Base-by-base conservation (phyloP, 495 filamentous ascomycete species). In the Podospora appendiculata region DNA sequence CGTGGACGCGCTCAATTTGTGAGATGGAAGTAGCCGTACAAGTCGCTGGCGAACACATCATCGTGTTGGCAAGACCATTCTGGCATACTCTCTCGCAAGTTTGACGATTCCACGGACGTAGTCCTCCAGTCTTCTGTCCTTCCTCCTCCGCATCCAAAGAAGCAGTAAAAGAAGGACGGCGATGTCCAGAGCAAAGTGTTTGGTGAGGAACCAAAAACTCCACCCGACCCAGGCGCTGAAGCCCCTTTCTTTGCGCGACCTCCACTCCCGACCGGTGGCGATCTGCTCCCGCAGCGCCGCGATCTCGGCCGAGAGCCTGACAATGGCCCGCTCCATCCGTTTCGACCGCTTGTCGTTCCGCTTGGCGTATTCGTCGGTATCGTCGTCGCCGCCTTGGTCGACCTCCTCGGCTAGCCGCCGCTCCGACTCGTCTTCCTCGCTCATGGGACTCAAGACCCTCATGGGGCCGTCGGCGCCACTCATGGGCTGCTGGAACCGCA, bases 261-360 rank as follows among this genome's bases (percentile, higher is more conserved):
- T 72, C 66, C 75, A 79, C 47, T 81, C 77, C 12, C 81, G 70
- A 3, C 80, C 75, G 3, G 81, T 77, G 50, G 94, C 87, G 56
- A 96, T 86, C 63, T 95, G 88, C 67, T 98, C 93, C 18, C 93
- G 79, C 56, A 96, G 72, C n/a, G 93, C 93, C 4, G 93, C 89
- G 14, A 97, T 81, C 69, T 98, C 93, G 12, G 91, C 85, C 40
- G 90, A 93, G 74, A 98, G 84, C 59, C 87, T 87, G 41, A 91
- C 85, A 50, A 97, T 80, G 32, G 90, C 89, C 41, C 86, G 79
- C 70, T 97, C 92, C 56, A 97, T 88, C 52, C 86, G 77, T 54
- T 80, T 83, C 18, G 86, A 83, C 89, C 92, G 95, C 59, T 79
- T 81, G 53, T 71, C 70, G n/a, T 69, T 62, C 42, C 71, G 70